phyloP scores from a whole-genome alignment of 2,329 filamentous ascomycete species.

The Pseudogymnoascus sp. region DNA sequence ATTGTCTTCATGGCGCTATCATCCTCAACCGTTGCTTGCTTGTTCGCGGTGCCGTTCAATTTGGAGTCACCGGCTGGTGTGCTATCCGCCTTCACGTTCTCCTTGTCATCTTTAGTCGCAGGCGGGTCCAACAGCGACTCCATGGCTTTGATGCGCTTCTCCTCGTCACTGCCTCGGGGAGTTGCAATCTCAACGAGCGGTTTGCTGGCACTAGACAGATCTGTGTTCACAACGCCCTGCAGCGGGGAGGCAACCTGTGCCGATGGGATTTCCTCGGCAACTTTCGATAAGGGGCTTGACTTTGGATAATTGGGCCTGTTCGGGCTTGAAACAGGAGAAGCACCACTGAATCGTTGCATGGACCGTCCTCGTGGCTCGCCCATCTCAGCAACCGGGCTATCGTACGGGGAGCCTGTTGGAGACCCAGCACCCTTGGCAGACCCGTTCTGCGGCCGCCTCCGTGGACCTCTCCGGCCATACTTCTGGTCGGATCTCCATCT shows the following conservation, averaged over 20 bases:
- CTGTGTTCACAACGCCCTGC: constrained; percentile 19
- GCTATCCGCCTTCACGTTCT: constrained; percentile 21
- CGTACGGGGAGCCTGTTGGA: constrained; percentile 52
- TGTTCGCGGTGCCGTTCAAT: constrained; percentile 21
- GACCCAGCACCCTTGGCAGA: constrained; percentile 33
- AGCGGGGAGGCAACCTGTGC: constrained; percentile 19
- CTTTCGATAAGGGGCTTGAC: constrained; percentile 62
- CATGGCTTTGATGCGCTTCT: constrained; percentile 20
- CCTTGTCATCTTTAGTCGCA: constrained; percentile 24
- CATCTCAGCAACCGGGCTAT: constrained; percentile 52
- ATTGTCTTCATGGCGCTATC: constrained; percentile 31
- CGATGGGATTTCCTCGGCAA: constrained; percentile 54
- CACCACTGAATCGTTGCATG: constrained; percentile 58
- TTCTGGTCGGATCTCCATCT: constrained; percentile 95
- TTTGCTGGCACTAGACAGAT: constrained; percentile 17
- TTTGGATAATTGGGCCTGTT: constrained; percentile 58
- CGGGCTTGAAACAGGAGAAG: constrained; percentile 55
- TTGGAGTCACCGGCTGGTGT: constrained; percentile 16
- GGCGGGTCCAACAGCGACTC: constrained; percentile 23
- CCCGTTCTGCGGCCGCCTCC: constrained; percentile 36
- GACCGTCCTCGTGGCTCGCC: constrained; percentile 60
- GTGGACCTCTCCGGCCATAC: constrained; percentile 54
- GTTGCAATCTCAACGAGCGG: constrained; percentile 31
- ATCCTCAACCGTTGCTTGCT: constrained; percentile 27
- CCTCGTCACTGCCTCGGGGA: constrained; percentile 26